Evolutionary conservation across 805 yeast species (phyloP), one percentile per base, ranked within the genome.

Genomic region (Myxozyma monticola): DNA sequence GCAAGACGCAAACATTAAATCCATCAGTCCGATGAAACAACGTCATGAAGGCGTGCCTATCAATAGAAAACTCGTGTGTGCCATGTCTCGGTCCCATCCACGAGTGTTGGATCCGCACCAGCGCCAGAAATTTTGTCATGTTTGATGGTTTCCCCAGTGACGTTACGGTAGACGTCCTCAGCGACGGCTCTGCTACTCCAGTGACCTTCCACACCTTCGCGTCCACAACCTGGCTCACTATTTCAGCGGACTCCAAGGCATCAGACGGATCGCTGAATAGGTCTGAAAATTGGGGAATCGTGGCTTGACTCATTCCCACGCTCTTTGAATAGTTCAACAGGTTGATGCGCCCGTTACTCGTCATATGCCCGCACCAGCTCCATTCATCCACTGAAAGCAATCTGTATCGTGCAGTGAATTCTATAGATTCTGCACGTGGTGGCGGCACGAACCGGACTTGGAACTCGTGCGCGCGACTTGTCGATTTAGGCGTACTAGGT

Each of bases 1-100:
- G 62, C 24, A 62, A 25, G 6, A 63, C 40, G 6, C 50, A 62
- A 7, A 63, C 60, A 37, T 63, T 57, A 15, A 37, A 25, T 4
- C 63, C 65, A 42, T 63, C 65, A 10, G 25, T 31, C 12, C 63
- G 51, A 28, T 50, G 55, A 22, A 51, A 54, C 14, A 54, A 44
- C 1, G 52, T 25, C 48, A 52, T 22, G 15, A 48, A 43, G 14
- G 47, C 49, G 18, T 51, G 45, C 24, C 48, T 34, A 18, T 54
- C 59, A 26, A 54, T 40, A 9, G 12, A 9, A 37, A 54, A 51
- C n/a, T 17, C 24, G 7, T 17, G 18, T 5, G 29, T 29, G n/a
- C 59, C 59, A 38, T 52, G 59, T 14, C 49, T 26, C 15, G 59
- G 59, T 8, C 59, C 59, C 43, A 45, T 42, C 59, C 59, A 54